Evolutionary conservation across 108 stramenopile species (phyloP).

Genomic region (Skeletonema menzelii): DNA sequence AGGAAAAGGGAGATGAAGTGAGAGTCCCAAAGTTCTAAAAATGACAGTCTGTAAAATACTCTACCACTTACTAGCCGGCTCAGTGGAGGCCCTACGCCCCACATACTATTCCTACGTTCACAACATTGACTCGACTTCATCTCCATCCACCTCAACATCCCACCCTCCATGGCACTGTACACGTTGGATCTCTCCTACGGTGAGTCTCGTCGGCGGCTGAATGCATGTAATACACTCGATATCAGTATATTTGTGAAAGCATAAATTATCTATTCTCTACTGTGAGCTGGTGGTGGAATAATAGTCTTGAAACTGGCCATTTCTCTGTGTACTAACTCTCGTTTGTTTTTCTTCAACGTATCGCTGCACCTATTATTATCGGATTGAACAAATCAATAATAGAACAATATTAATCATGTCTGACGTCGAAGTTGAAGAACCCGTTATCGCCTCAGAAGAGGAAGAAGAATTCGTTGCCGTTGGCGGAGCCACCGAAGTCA

Average conservation of each 20-base stretch:
- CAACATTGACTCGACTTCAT: neutral
- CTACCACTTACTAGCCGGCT: too few species aligned
- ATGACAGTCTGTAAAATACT: too few species aligned
- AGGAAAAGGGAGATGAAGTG: too few species aligned
- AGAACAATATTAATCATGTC: constrained; percentile 53
- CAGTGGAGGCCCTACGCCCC: neutral
- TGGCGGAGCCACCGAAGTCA: constrained; percentile 85
- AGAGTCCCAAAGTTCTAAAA: too few species aligned
- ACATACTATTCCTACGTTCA: neutral
- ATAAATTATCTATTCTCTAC: neutral
- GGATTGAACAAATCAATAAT: neutral
- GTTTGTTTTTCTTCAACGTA: neutral
- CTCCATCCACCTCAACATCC: neutral
- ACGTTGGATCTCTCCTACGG: neutral
- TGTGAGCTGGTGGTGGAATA: neutral
- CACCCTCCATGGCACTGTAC: neutral
- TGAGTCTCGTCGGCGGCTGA: neutral
- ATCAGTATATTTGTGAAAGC: neutral
- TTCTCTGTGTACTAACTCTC: neutral
- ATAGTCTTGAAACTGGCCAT: neutral
- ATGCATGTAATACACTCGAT: neutral
- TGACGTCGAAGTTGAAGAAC: constrained; percentile 68
- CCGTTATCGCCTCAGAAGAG: constrained; percentile 53
- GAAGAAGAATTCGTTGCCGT: constrained; percentile 80
- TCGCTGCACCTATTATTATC: neutral